Evolutionary conservation across 495 filamentous ascomycete species (phyloP).

Genomic region (Penicillium odoratum): DNA sequence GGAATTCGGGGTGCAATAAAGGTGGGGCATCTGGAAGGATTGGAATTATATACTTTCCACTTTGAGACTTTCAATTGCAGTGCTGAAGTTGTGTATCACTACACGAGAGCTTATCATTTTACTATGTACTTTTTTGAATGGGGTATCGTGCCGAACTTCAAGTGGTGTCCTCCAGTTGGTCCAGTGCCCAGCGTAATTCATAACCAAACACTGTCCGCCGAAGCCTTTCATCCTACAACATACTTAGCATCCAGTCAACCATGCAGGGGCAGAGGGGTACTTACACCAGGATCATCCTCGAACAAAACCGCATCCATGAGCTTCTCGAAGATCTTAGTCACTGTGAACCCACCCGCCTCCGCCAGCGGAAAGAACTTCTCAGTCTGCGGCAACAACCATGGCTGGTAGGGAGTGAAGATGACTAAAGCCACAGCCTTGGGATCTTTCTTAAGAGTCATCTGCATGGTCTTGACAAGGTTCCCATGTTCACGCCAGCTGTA

Average conservation of each 20-base stretch:
- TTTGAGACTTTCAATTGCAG: neutral
- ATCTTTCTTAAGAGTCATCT: slow-evolving; percentile 56
- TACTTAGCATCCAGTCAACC: neutral
- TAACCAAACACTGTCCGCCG: slow-evolving; percentile 82
- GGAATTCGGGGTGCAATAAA: no score
- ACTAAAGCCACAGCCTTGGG: slow-evolving; percentile 68
- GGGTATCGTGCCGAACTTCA: slow-evolving; percentile 23
- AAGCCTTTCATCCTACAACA: slow-evolving; percentile 61
- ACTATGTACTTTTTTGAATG: slow-evolving; percentile 17
- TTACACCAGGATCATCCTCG: slow-evolving; percentile 76
- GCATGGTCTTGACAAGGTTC: slow-evolving; percentile 70
- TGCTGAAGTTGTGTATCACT: neutral
- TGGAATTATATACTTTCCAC: no score
- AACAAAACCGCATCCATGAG: slow-evolving; percentile 83
- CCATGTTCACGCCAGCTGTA: slow-evolving; percentile 86
- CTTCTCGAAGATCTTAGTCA: slow-evolving; percentile 77
- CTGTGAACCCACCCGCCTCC: slow-evolving; percentile 63
- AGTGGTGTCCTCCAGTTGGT: slow-evolving; percentile 24
- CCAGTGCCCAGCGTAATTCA: slow-evolving; percentile 51
- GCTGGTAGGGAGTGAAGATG: slow-evolving; percentile 91
- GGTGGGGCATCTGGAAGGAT: no score
- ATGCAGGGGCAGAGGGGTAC: slow-evolving; percentile 15
- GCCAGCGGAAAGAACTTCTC: slow-evolving; percentile 81
- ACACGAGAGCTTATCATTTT: no score
- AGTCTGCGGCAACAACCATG: slow-evolving; percentile 83